phyloP scores from a whole-genome alignment of 2,329 filamentous ascomycete genomes.

The Pleurostoma richardsiae region DNA sequence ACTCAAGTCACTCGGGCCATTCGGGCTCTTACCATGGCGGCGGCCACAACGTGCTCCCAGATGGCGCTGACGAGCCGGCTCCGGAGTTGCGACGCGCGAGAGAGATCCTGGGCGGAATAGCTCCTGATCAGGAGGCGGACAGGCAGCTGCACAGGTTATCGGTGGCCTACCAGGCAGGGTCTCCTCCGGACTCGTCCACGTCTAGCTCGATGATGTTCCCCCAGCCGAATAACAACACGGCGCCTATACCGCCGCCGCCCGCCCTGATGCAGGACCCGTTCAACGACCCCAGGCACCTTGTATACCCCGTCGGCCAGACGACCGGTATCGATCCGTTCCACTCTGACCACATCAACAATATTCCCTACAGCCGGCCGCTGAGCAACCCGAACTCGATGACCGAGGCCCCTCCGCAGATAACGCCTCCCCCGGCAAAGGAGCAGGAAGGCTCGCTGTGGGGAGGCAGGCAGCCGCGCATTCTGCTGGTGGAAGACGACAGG shows the following conservation, averaged over 20 bases:
- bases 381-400: constrained; percentile 45
- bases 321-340: constrained; percentile 95
- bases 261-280: constrained; percentile 46
- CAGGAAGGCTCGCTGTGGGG: constrained; percentile 49
- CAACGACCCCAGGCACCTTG: constrained; percentile 58
- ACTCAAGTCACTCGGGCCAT: constrained; percentile 28
- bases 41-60: constrained; percentile 32
- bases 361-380: constrained; percentile 75
- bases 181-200: constrained; percentile 47
- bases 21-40: constrained; percentile 34
- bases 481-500: constrained; percentile 81
- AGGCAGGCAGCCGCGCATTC: constrained; percentile 65
- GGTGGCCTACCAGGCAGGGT: constrained; percentile 44
- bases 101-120: constrained; percentile 49
- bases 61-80: constrained; percentile 40
- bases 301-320: constrained; percentile 86
- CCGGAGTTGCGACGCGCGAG: constrained; percentile 50
- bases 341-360: constrained; percentile 89
- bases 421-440: constrained; percentile 25
- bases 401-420: constrained; percentile 32
- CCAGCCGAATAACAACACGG: constrained; percentile 34
- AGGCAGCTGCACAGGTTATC: constrained; percentile 52
- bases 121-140: constrained; percentile 46
- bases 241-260: constrained; percentile 19
- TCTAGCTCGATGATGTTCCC: constrained; percentile 49